Base-by-base conservation (phyloP, 2,329 filamentous ascomycete genomes). In the Colletotrichum viniferum region DNA sequence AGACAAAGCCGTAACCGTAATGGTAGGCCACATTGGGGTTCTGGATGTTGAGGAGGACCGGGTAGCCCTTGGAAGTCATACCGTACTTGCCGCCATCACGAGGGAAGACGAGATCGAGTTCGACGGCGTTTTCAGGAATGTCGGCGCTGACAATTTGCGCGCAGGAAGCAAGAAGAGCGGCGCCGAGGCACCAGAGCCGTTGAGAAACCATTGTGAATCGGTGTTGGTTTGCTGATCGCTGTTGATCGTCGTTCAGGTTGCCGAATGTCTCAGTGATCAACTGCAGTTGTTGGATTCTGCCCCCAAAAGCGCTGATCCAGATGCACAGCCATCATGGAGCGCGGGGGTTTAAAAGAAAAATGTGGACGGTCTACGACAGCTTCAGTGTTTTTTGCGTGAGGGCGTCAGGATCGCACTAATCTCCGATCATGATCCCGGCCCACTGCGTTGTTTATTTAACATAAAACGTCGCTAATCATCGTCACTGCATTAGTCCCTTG, bases 91-190 rank as follows among this genome's bases (percentile, higher is more conserved):
- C 73, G 32, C 66, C 76, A 10, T 72, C 16, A 13, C 76, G 76
- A 30, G 76, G 76, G 65, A 77, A 77, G 60, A 77, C 65, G 43
- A 77, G 64, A 14, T 77, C 76, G 36, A 77, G 73, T 52, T 77
- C 73, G 48, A 77, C 64, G 34, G 73, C 73, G 65, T 77, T 68
- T 38, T 74, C 73, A 26, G 76, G 73, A 24, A 76, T 24, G 36
- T 77, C 68, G 28, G 76, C 76, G 68, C 36, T 43, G 24, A 26
- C 71, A 7, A 74, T 52, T 16, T 69, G 58, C 7, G 56, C 30
- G 56, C 63, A 75, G 26, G 64, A 58, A 36, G 69, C 63, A 14
- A 76, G 24, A 55, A 76, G 48, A 52, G 69, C 52, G 70, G 73
- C 58, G 32, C 63, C 58, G 13, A 76, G 64, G 55, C 70, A 73